These are phyloP conservation scores for Trichoderma gamsii DNA, from an alignment of 495 filamentous ascomycete species.

Conservation along the genomic window DNA sequence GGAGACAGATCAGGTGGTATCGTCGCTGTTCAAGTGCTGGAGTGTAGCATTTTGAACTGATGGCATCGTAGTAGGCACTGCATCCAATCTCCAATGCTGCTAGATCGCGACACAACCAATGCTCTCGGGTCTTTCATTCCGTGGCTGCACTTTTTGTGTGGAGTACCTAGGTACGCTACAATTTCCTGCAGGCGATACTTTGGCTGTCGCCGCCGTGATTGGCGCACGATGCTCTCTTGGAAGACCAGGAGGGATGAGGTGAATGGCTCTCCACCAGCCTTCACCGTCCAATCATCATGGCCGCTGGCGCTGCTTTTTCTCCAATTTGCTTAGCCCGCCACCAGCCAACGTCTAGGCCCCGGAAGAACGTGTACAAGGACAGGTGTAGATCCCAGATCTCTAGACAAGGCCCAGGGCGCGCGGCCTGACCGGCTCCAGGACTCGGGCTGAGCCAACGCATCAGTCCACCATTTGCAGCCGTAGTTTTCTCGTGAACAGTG, in stretches of 20 bases:
- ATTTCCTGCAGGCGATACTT: neutral
- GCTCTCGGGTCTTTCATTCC: neutral
- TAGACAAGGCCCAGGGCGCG: neutral
- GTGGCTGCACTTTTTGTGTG: neutral
- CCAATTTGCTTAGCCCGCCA: neutral
- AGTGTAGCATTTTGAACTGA: neutral
- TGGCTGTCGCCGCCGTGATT: neutral
- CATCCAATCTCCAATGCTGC: neutral
- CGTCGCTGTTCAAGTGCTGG: neutral
- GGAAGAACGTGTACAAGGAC: no score
- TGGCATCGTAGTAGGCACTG: no score
- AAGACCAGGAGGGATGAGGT: no score
- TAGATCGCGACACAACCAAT: neutral
- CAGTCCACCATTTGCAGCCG: neutral
- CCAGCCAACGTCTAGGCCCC: neutral
- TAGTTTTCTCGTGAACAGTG: neutral
- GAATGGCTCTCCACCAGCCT: no score
- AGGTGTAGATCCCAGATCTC: conserved; percentile 11
- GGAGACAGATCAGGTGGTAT: neutral
- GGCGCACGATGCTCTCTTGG: no score
- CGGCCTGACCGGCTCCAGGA: conserved; percentile 9
- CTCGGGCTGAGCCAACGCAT: conserved; percentile 9
- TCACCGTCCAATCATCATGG: no score
- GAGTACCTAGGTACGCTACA: neutral
- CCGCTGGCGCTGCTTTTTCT: neutral